Conservation (phyloP, 2,329 filamentous ascomycete genomes). For the Colletotrichum simmondsii region DNA sequence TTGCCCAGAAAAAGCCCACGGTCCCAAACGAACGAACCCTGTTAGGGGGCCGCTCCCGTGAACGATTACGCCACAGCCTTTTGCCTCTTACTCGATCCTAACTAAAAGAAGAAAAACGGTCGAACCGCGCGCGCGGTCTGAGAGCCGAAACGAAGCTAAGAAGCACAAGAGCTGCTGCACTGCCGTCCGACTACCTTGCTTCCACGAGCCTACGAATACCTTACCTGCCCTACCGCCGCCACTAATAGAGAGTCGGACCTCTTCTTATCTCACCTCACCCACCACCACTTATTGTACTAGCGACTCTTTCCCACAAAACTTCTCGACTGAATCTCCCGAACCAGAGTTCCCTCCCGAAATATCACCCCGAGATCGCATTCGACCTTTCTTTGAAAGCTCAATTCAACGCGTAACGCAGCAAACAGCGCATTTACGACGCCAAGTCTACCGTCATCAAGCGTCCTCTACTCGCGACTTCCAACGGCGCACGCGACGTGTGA, state of each 20-base stretch:
- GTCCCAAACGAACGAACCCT: constrained; percentile 28
- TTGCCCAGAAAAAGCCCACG: neutral
- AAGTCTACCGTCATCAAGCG: neutral
- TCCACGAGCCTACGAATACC: neutral
- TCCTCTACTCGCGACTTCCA: neutral
- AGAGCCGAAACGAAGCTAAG: constrained; percentile 18
- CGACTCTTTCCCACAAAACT: neutral
- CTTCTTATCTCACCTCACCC: neutral
- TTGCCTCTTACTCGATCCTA: constrained; percentile 1
- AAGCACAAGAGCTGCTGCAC: neutral
- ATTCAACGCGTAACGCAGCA: neutral
- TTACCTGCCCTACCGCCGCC: neutral
- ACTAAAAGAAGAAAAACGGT: constrained; percentile 20
- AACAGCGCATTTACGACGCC: neutral
- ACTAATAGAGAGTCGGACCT: neutral
- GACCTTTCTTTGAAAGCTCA: neutral
- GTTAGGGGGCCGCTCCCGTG: constrained; percentile 3
- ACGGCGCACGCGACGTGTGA: constrained; percentile 7
- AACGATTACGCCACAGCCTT: constrained; percentile 6
- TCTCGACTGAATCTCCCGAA: neutral
- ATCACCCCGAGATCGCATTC: neutral
- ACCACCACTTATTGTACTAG: neutral
- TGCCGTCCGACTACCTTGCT: neutral
- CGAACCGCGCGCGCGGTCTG: constrained; percentile 31
- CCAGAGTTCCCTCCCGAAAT: neutral